phyloP scores from a whole-genome alignment of 768 basidiomycete genomes.

The Phylloporus sp. region DNA sequence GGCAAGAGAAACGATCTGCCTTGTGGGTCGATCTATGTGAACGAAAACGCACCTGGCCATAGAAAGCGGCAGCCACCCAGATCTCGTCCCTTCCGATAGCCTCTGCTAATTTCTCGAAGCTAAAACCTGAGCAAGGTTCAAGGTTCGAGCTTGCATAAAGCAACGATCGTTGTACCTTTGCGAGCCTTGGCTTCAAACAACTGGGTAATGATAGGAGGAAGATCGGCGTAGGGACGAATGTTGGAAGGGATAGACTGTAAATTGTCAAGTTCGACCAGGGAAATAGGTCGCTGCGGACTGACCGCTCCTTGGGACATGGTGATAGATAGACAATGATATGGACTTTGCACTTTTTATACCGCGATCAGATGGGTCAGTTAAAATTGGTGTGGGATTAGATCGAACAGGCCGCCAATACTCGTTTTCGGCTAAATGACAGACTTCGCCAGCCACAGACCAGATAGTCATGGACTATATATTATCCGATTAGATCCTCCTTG shows the following conservation, averaged over 20 bases:
- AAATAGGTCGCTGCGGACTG: constrained; percentile 15
- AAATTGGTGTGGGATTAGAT: constrained; percentile 5
- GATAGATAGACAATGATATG: no score
- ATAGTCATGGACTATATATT: not conserved
- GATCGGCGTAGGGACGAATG: constrained; percentile 42
- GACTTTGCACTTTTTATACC: constrained; percentile 13
- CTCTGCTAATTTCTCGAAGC: constrained; percentile 65
- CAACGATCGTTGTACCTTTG: constrained; percentile 40
- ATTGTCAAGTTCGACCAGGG: not conserved
- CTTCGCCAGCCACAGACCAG: constrained; percentile 1
- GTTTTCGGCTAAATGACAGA: not conserved
- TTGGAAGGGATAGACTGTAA: constrained; percentile 39
- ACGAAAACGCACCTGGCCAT: constrained; percentile 55
- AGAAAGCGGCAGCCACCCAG: constrained; percentile 79
- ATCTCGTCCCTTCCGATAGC: constrained; percentile 69
- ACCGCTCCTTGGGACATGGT: constrained; percentile 38
- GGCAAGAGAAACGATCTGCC: not conserved
- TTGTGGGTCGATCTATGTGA: not conserved
- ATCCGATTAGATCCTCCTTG: not conserved
- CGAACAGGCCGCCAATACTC: not conserved
- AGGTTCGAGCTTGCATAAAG: not conserved
- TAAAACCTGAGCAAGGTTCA: constrained; percentile 41
- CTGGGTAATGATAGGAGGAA: constrained; percentile 45
- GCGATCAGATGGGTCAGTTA: not conserved
- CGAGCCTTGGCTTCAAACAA: constrained; percentile 64